Base-by-base conservation (phyloP, 2,329 filamentous ascomycete species). In the Davidsoniella eucalypti region DNA sequence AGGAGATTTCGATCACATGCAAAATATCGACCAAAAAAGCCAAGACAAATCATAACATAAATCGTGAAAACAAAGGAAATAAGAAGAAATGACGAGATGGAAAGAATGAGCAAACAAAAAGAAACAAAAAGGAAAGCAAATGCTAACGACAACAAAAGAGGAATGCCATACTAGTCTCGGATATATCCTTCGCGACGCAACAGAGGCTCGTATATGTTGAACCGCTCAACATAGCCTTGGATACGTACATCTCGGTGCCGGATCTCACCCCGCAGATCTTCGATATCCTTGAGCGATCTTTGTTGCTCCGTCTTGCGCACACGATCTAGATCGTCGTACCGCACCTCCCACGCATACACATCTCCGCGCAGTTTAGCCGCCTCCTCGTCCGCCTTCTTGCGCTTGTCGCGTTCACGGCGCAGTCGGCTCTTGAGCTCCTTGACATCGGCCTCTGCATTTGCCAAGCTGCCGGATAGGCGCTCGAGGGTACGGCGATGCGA, bases 181-280 rank as follows among this genome's bases (percentile, higher is more conserved):
- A 54, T 46, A 26, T 55, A 47, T 2, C 58, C 57, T 41, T 60
- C 54, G 8, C 56, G 55, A 16, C 55, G 54, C 37, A 60, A 36
- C 12, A 60, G 46, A 2, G 55, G 54, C 44, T 59, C 56, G 23
- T 58, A 60, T 10, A 52, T 38, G 10, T 50, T 43, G 16, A 60
- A 46, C 12, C 55, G 49, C 44, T 54, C 55, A 14, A 42, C 40
- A 45, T 54, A 55, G 18, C 55, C 48, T 21, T 44, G 47, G 1
- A 57, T 54, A 3, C 53, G 47, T 1, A 40, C 43, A 10, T 50
- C 47, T 23, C 52, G 55, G 5, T 50, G 43, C 4, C 51, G 52
- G 6, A 57, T 37, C 2, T 57, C 53, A 29, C 53, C 17, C 37
- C 53, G 14, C 18, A 58, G 29, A 18, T 26, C 40, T 23, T 23